Conservation (phyloP, 768 basidiomycete species). For the Mycena amicta region DNA sequence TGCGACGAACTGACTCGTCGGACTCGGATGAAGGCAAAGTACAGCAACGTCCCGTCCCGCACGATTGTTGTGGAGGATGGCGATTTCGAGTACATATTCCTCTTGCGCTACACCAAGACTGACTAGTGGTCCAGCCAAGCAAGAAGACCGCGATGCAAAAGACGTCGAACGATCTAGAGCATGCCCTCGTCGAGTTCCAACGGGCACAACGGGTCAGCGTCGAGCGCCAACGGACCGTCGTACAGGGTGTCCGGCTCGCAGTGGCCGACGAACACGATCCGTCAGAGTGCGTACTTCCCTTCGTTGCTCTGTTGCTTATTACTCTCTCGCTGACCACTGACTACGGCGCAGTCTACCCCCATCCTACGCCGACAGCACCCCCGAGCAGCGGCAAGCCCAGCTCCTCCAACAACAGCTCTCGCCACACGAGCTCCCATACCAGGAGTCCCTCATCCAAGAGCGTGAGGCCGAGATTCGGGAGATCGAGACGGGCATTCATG, state of each 20-base stretch:
- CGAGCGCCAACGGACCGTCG: slow-evolving; percentile 85
- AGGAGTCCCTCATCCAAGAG: slow-evolving; percentile 92
- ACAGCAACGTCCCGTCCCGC: no score
- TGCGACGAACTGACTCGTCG: no score
- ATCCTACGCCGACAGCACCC: slow-evolving; percentile 45
- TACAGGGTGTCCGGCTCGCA: slow-evolving; percentile 81
- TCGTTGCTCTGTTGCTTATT: no score
- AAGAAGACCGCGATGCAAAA: slow-evolving; percentile 87
- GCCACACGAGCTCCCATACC: slow-evolving; percentile 93
- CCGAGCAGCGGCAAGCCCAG: slow-evolving; percentile 69
- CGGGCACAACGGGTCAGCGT: slow-evolving; percentile 87
- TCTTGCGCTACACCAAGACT: no score
- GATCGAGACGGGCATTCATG: slow-evolving; percentile 96
- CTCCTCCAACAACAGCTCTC: slow-evolving; percentile 72
- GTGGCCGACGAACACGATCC: slow-evolving; percentile 89
- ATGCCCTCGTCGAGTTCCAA: slow-evolving; percentile 89
- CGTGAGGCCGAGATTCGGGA: slow-evolving; percentile 94
- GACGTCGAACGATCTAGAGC: slow-evolving; percentile 89
- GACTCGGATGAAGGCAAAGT: no score
- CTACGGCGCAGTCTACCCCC: slow-evolving; percentile 22
- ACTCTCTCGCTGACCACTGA: neutral
- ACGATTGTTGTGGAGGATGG: no score
- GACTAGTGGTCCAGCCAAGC: slow-evolving; percentile 51
- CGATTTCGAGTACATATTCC: no score
- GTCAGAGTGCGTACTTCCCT: neutral